Conservation (phyloP, 768 basidiomycete genomes). For the Lactifluus subvellereus region DNA sequence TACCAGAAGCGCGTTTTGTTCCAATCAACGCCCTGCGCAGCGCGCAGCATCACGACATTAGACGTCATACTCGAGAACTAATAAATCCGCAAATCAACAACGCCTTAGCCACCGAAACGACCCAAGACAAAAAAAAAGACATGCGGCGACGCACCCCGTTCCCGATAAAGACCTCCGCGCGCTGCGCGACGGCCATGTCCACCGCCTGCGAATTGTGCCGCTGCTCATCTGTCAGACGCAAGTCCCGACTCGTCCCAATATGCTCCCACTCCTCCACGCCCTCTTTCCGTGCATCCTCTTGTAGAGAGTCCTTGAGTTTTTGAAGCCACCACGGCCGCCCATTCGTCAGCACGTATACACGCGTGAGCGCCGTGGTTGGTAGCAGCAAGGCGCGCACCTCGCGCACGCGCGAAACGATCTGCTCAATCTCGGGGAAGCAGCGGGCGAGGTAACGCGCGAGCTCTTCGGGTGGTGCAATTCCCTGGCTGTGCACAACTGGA, state of each 20-base stretch:
- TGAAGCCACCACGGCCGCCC: constrained; percentile 37
- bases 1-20: constrained; percentile 18
- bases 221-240: constrained; percentile 39
- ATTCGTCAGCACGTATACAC: constrained; percentile 46
- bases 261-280: constrained; percentile 34
- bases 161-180: constrained; percentile 45
- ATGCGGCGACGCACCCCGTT: constrained; percentile 39
- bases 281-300: constrained; percentile 2
- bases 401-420: constrained; percentile 38
- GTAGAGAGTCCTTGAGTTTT: constrained; percentile 35
- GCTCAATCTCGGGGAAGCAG: constrained; percentile 39
- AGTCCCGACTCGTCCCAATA: constrained; percentile 38
- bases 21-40: constrained; percentile 2
- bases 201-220: constrained; percentile 40
- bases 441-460: constrained; percentile 32
- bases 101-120: background rate
- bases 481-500: constrained; percentile 29
- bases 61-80: constrained; percentile 23
- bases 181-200: constrained; percentile 45
- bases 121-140: background rate
- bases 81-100: background rate
- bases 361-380: constrained; percentile 28
- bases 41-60: constrained; percentile 20
- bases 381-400: constrained; percentile 29
- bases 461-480: constrained; percentile 24